Conservation (phyloP, 345 rosid species). For the Erysimum cheiranthoides region DNA sequence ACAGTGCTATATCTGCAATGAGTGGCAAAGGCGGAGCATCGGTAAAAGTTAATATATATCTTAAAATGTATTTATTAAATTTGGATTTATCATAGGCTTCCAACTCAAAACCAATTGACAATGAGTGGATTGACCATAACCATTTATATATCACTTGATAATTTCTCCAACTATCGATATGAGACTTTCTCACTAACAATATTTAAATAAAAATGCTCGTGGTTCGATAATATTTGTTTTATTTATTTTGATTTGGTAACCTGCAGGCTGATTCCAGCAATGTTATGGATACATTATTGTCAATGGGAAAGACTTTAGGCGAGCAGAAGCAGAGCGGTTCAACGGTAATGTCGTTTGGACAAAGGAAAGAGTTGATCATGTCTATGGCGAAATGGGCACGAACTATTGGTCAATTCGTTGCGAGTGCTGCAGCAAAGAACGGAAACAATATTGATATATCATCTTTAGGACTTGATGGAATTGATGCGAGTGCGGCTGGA, state of each 20-base stretch:
- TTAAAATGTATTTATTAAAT: background rate
- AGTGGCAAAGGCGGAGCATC: conserved; percentile 18
- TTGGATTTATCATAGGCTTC: no score
- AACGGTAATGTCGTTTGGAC: background rate
- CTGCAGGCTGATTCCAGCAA: conserved; percentile 25
- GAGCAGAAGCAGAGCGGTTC: background rate
- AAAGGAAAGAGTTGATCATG: conserved; percentile 9
- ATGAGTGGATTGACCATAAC: no score
- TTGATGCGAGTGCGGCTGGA: background rate
- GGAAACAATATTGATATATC: conserved; percentile 26
- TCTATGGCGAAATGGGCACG: conserved; percentile 22
- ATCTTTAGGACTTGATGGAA: conserved; percentile 30
- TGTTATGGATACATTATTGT: background rate
- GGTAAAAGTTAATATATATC: conserved; percentile 6
- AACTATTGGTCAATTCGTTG: conserved; percentile 22
- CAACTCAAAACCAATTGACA: no score
- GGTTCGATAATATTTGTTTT: background rate
- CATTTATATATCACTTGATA: no score
- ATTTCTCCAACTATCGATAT: no score
- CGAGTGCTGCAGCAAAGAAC: background rate
- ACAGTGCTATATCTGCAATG: background rate
- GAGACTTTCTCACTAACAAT: no score
- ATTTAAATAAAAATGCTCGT: background rate
- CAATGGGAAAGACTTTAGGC: conserved; percentile 34
- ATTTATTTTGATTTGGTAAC: background rate